These are phyloP conservation scores for Asterophora parasitica DNA, from an alignment of 768 basidiomycete genomes.

Conservation along the genomic window DNA sequence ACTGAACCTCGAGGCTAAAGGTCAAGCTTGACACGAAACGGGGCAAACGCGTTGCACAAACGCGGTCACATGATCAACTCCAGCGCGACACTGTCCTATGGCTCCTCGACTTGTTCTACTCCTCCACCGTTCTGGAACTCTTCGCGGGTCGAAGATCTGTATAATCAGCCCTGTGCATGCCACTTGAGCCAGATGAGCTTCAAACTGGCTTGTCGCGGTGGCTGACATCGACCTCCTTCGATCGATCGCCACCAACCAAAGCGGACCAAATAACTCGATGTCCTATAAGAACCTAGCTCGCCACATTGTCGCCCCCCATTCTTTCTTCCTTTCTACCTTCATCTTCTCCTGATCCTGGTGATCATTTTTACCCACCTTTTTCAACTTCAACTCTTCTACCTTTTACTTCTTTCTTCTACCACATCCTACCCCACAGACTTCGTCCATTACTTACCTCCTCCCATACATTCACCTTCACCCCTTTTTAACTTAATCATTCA, in stretches of 20 bases:
- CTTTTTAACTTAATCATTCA: conserved; percentile 10
- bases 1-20: too few species aligned
- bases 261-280: conserved; percentile 16
- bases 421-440: conserved; percentile 22
- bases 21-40: too few species aligned
- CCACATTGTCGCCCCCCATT: conserved; percentile 13
- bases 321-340: conserved; percentile 32
- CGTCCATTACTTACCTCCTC: conserved; percentile 17
- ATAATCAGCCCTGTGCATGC: background rate
- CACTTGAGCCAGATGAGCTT: background rate
- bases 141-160: too few species aligned
- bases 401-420: conserved; percentile 13
- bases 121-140: too few species aligned
- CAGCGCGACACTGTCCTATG: too few species aligned
- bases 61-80: too few species aligned
- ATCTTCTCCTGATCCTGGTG: conserved; percentile 50
- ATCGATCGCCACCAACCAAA: conserved; percentile 19
- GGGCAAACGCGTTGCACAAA: too few species aligned
- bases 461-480: conserved; percentile 13
- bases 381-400: conserved; percentile 13
- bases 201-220: background rate
- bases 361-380: conserved; percentile 28
- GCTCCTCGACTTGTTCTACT: too few species aligned
- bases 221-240: conserved; percentile 11
- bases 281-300: conserved; percentile 23